Evolutionary conservation across 805 yeast species (phyloP).

Genomic region (Zygosaccharomyces pseudorouxii): DNA sequence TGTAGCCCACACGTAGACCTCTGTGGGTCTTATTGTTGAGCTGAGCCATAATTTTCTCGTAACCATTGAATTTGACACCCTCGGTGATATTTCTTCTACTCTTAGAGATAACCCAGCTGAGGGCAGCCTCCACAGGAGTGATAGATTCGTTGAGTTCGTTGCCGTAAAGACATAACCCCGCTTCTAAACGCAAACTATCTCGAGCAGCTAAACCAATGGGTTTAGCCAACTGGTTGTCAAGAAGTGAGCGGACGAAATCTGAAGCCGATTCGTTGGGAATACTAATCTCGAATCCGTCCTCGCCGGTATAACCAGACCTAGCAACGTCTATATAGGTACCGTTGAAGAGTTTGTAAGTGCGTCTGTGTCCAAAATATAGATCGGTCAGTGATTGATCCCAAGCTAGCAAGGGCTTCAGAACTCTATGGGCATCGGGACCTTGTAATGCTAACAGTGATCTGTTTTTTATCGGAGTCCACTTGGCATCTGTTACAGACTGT

Average conservation of each 20-base stretch:
- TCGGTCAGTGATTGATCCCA: constrained; percentile 41
- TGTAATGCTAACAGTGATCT: constrained; percentile 78
- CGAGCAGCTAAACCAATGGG: constrained; percentile 98
- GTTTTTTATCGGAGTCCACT: constrained; percentile 53
- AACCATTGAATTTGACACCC: constrained; percentile 65
- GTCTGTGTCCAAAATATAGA: constrained; percentile 68
- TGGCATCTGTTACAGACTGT: constrained; percentile 32
- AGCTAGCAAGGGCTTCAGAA: constrained; percentile 59
- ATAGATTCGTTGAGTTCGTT: constrained; percentile 75
- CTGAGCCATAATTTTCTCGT: constrained; percentile 62
- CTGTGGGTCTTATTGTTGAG: constrained; percentile 58
- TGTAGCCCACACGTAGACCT: constrained; percentile 67
- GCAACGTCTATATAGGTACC: constrained; percentile 64
- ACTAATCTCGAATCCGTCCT: constrained; percentile 93
- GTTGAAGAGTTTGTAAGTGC: constrained; percentile 36
- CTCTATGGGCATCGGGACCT: constrained; percentile 79
- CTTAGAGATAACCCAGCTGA: constrained; percentile 88
- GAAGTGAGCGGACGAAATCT: constrained; percentile 57
- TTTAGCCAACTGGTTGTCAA: constrained; percentile 51
- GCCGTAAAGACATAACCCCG: constrained; percentile 97
- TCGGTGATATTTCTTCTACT: constrained; percentile 49
- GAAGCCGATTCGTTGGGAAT: constrained; percentile 57
- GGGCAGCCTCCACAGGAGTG: constrained; percentile 85
- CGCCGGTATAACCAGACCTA: constrained; percentile 97
- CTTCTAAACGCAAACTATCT: constrained; percentile 91